Conservation (phyloP, 768 basidiomycete species). For the Termitomyces heimii region DNA sequence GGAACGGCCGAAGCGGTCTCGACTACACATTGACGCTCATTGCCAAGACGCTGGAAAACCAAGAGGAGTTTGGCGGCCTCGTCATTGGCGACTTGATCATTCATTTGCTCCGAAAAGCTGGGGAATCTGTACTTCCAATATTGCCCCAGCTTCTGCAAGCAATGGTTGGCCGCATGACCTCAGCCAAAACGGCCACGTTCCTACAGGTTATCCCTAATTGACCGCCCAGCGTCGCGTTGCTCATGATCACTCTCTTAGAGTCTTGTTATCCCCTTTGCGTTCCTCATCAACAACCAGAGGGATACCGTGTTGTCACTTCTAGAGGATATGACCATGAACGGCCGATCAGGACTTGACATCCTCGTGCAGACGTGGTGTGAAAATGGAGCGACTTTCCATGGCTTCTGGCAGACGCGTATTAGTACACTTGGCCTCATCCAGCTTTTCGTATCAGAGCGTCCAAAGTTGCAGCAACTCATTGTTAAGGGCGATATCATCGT, state of each 20-base stretch:
- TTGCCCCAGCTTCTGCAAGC: slow-evolving; percentile 84
- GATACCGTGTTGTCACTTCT: slow-evolving; percentile 75
- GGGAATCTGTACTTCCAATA: slow-evolving; percentile 74
- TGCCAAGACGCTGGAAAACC: slow-evolving; percentile 66
- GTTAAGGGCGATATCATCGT: slow-evolving; percentile 95
- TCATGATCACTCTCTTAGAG: slow-evolving; percentile 40
- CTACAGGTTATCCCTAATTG: slow-evolving; percentile 54
- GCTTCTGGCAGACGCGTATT: slow-evolving; percentile 87
- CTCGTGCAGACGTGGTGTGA: slow-evolving; percentile 94
- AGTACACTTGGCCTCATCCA: slow-evolving; percentile 79
- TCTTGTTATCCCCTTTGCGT: slow-evolving; percentile 89
- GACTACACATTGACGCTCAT: slow-evolving; percentile 70
- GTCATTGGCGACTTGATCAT: slow-evolving; percentile 94
- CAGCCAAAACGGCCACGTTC: slow-evolving; percentile 88
- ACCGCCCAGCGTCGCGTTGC: neutral
- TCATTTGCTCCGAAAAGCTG: slow-evolving; percentile 81
- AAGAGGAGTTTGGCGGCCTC: slow-evolving; percentile 90
- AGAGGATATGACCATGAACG: slow-evolving; percentile 57
- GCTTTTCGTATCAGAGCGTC: slow-evolving; percentile 62
- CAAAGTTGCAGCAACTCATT: slow-evolving; percentile 55
- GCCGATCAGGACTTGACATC: slow-evolving; percentile 71
- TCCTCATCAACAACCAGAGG: slow-evolving; percentile 83
- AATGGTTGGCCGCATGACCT: slow-evolving; percentile 74
- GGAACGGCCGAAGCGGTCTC: slow-evolving; percentile 66
- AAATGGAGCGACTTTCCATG: slow-evolving; percentile 90